phyloP scores from a whole-genome alignment of 257 asterid genomes.

The Solanum verrucosum region DNA sequence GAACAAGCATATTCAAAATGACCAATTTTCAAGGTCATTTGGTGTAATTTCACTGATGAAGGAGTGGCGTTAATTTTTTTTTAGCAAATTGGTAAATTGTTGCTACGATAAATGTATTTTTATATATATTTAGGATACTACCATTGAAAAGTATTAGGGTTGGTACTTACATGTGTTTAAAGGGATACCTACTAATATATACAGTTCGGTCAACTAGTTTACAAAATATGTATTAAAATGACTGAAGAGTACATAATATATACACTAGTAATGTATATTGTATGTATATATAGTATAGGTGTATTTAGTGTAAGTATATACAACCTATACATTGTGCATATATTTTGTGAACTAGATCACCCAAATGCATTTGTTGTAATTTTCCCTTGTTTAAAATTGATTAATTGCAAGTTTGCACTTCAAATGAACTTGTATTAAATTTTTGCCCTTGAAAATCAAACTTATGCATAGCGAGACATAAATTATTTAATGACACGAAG shows the following conservation, averaged over 20 bases:
- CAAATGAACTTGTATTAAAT: neutral
- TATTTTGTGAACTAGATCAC: neutral
- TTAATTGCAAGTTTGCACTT: neutral
- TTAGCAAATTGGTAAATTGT: neutral
- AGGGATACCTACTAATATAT: neutral
- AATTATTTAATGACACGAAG: too few relatives aligned
- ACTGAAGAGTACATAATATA: neutral
- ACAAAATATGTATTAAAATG: neutral
- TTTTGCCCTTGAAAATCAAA: too few relatives aligned
- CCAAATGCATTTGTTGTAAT: neutral
- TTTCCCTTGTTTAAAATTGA: neutral
- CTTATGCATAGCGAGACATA: neutral
- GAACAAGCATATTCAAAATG: neutral
- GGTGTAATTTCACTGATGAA: neutral
- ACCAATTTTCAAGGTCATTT: neutral
- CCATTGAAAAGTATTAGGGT: neutral
- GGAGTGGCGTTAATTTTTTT: neutral
- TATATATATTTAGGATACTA: neutral
- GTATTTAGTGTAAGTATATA: too few relatives aligned
- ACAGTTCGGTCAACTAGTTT: neutral
- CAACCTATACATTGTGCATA: neutral
- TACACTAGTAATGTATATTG: neutral
- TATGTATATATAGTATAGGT: neutral
- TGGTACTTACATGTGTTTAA: neutral
- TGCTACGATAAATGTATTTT: neutral